phyloP scores from a whole-genome alignment of 2,329 filamentous ascomycete species.

The Aureobasidium namibiae region DNA sequence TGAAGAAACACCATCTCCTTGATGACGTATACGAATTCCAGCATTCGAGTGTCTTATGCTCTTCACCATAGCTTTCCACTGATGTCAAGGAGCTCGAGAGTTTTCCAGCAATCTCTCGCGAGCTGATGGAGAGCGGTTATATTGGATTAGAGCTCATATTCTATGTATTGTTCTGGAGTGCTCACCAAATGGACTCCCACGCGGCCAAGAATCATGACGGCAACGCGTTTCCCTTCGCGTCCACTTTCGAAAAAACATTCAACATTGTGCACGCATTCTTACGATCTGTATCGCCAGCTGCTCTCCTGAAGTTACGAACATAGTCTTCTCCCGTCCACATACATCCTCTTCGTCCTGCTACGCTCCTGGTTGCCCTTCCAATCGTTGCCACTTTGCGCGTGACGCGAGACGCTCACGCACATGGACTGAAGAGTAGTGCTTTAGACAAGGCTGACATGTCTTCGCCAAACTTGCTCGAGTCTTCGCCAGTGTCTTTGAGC shows the following conservation, averaged over 20 bases:
- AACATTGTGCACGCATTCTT: neutral
- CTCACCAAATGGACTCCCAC: neutral
- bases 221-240: neutral
- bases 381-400: conserved; percentile 14
- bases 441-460: conserved; percentile 29
- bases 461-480: conserved; percentile 39
- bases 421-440: neutral
- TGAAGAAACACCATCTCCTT: neutral
- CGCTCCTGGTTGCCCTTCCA: too few species aligned
- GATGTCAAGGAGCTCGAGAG: neutral
- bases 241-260: neutral
- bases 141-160: neutral
- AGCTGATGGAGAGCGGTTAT: neutral
- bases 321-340: neutral
- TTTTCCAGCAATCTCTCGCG: neutral
- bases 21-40: neutral
- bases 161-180: neutral
- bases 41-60: too few species aligned
- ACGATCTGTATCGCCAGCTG: neutral
- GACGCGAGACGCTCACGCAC: neutral
- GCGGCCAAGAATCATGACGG: neutral
- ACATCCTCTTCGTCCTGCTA: neutral
- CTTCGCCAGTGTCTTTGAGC: conserved; percentile 36
- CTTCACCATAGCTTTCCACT: neutral
- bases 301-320: neutral